Base-by-base conservation (phyloP, 306 rosid genomes). In the Acmispon strigosus region DNA sequence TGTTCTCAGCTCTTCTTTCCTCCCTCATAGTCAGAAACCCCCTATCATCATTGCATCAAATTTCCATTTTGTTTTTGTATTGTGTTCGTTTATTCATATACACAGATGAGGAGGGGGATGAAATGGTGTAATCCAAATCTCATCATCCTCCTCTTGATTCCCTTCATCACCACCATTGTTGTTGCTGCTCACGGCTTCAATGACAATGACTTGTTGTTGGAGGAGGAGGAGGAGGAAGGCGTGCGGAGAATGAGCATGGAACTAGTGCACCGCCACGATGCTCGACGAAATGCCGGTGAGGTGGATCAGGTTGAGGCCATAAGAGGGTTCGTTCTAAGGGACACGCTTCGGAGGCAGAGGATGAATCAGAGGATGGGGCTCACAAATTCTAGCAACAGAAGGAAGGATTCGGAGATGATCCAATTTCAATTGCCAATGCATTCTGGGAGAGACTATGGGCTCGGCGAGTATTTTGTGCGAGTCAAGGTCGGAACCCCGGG, bases 401-500 rank as follows among this genome's bases (percentile, higher is more conserved):
- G 92, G n/a, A 79, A 29, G 2, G 52, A 14, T 4, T 27, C 32
- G 0, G 32, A 27, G 3, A 27, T 3, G 32, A 2, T 3, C 18
- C 80, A 74, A 0, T 67, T 84, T 1, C 44, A 67, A 69, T 52
- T 93, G 85, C 81, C 84, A 10, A 69, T 88, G 69, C 80, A 39
- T 1, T 20, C 89, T 0, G 98, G 89, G 0, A 70, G 85, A 0
- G 98, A 91, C 29, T 76, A 17, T 44, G 87, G 84, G 0, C 19
- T 22, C 10, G 97, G 96, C 0, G 82, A 83, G 80, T 94, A 90
- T 55, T 84, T 94, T 34, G 92, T 83, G 1, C 51, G 81, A 4
- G 80, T 94, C 2, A 66, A 64, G 52, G 81, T 94, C 0, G 98
- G 98, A 4, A 80, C 88, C 3, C 97, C 98, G 0, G 60, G 69